Base-by-base conservation (phyloP, 495 filamentous ascomycete genomes). In the Bryoglossum gracile region DNA sequence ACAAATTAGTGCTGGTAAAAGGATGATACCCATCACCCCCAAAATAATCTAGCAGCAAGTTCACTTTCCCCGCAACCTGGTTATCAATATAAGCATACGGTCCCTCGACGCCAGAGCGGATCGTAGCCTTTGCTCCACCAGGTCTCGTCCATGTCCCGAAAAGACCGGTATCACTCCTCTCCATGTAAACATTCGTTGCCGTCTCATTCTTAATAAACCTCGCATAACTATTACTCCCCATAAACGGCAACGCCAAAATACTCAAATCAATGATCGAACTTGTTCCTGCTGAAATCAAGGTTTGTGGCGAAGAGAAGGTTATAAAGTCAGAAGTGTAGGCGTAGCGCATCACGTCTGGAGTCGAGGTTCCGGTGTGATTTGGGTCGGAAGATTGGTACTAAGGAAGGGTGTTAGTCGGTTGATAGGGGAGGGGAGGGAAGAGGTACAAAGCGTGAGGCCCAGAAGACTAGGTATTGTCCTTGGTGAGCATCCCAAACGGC, bases 131-230 rank as follows among this genome's bases (percentile, higher is more conserved):
- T 3, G 54, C 54, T 0, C 72, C 71, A 1, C 68, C 73, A 1
- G 68, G 65, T 0, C 73, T 55, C 0, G 69, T 73, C 72, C 73
- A 75, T n/a, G 59, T 69, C 0, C 73, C 72, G 48, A 75, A 75
- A 1, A 77, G 59, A 1, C 73, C 73, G 0, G 54, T 67, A 0
- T 65, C 57, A 5, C 66, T 69, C 16, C 65, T 63, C 46, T 77
- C 71, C 36, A 63, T 59, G 52, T 74, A 77, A 22, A 75, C 73
- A 3, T 65, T 73, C 46, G 73, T 75, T 5, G 59, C 60, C 1
- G 69, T 62, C 48, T 77, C 73, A 60, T 77, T 71, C 45, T 75
- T 77, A 65, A 75, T 69, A 53, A 75, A 77, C 11, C 72, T 63
- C 18, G 72, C 52, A 37, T 70, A 75, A 42, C 51, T 62, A 36